Conservation (phyloP, 2,329 filamentous ascomycete species). For the Dothistroma septosporum region DNA sequence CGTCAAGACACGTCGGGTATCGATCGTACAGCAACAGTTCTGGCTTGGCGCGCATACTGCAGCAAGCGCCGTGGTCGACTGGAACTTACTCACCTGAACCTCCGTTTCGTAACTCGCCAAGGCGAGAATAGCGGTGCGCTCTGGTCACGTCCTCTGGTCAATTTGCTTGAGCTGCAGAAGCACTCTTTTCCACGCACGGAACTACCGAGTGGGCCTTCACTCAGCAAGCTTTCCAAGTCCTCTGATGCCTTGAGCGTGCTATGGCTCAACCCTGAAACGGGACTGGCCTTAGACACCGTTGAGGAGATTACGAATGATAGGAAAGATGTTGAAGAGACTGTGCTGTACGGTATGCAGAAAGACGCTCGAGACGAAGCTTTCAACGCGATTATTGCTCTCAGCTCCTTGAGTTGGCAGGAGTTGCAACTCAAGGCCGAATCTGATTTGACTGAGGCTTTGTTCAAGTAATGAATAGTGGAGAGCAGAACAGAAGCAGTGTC, state of each 20-base stretch:
- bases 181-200: background rate
- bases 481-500: too few species aligned
- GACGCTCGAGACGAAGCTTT: background rate
- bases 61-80: background rate
- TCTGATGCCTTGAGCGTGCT: background rate
- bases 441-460: background rate
- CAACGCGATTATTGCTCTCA: background rate
- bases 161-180: background rate
- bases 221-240: background rate
- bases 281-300: background rate
- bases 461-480: background rate
- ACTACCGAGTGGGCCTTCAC: background rate
- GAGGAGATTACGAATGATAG: background rate
- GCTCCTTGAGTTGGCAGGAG: background rate
- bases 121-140: background rate
- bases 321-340: background rate
- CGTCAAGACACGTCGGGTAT: too few species aligned
- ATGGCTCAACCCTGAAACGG: background rate
- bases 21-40: background rate
- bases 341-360: background rate
- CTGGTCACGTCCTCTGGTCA: background rate
- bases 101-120: background rate
- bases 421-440: background rate
- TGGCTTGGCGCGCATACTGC: background rate
- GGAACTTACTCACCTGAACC: background rate